Evolutionary conservation across 1,284 basidiomycete genomes (phyloP), one percentile per base, ranked within the genome.

Genomic region (Leccinum fallax): DNA sequence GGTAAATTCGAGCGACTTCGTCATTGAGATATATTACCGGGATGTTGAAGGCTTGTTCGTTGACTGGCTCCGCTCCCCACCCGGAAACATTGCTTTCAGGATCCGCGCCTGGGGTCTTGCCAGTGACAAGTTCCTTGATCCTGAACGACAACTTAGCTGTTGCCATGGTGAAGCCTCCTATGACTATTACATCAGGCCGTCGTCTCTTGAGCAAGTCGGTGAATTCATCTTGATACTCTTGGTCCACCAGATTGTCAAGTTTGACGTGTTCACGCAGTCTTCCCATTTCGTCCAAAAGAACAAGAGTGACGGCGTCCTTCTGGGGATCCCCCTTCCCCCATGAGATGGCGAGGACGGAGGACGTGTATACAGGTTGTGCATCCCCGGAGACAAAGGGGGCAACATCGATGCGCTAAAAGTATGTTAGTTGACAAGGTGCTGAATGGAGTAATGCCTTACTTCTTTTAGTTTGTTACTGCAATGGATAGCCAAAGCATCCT

Each of bases 291-390:
- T 98, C 96, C 57, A 98, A 76, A 77, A 90, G 93, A 58, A 97
- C 90, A 36, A 93, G 80, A 34, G 89, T 87, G 63, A 98, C 93
- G 2, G 90, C 89, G 75, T 99, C 97, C 69, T 90, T 92, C 68
- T 92, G 88, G 46, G 94, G 93, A 68, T 97, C 95, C 57, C 97
- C 97, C 72, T 92, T 90, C 53, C 97, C 97, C 86, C 95, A 95
- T 4, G 97, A 98, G 61, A 98, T 79, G 5, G 97, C 94, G 43
- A 99, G 82, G 4, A 99, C 95, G 7, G 92, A 89, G 0, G 95
- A 89, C 0, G 85, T 85, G 54, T 93, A 89, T 16, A 90, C 92
- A 49, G 82, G 78, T 61, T 83, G 82, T 76, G 90, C 85, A 28
- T 85, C 83, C 5, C 81, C 77, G 4, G 86, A 83, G 54, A 79